phyloP scores from a whole-genome alignment of 2,329 filamentous ascomycete genomes.

The Fusarium mangiferae region DNA sequence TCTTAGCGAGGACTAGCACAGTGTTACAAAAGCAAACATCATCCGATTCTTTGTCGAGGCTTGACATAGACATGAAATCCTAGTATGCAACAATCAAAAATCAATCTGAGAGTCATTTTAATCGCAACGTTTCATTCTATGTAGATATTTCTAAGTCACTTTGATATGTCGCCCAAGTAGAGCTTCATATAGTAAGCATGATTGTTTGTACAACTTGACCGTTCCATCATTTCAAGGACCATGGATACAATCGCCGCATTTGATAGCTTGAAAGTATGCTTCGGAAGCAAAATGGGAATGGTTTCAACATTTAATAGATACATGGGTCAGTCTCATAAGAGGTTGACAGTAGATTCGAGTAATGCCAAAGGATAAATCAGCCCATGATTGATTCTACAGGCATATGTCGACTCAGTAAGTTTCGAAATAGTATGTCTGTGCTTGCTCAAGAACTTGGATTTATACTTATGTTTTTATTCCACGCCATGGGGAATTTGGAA shows the following conservation, averaged over 20 bases:
- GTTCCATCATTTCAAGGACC: not conserved
- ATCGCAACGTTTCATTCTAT: rapidly evolving
- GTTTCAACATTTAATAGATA: rapidly evolving
- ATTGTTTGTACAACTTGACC: not conserved
- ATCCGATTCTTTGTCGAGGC: not conserved
- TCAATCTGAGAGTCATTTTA: not conserved
- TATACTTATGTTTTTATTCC: rapidly evolving
- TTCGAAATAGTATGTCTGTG: not conserved
- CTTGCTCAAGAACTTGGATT: rapidly evolving
- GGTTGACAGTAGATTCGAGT: not conserved
- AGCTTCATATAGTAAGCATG: not conserved
- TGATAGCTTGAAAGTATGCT: not conserved
- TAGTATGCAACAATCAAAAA: not conserved
- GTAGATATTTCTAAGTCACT: rapidly evolving
- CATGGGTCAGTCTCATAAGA: rapidly evolving
- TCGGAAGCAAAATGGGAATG: rapidly evolving
- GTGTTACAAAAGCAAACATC: slow-evolving; percentile 36
- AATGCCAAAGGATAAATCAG: not conserved
- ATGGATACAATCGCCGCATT: not conserved
- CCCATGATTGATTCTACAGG: not conserved
- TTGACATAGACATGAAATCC: not conserved
- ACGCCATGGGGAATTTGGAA: not conserved
- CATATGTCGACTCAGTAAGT: not conserved
- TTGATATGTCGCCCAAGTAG: not conserved
- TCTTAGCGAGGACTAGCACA: slow-evolving; percentile 29